Conservation (phyloP, 106 monocot genomes). For the Alisma plantagoaquatica region DNA sequence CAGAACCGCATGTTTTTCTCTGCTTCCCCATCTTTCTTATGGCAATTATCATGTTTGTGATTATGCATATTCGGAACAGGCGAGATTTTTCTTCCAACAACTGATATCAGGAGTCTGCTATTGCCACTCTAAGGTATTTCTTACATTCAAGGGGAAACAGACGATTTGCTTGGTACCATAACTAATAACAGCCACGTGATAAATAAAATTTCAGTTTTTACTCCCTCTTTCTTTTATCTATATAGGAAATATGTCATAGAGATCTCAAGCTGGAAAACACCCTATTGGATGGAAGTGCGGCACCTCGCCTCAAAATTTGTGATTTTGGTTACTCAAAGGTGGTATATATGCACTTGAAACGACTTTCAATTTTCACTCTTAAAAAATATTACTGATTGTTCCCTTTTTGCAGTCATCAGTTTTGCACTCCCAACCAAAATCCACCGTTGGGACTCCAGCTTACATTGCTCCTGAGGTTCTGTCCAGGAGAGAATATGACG, state of each 20-base stretch:
- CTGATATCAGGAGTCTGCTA: conserved; percentile 85
- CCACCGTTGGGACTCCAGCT: conserved; percentile 92
- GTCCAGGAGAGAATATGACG: conserved; percentile 73
- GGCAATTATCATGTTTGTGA: neutral
- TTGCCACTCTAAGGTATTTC: conserved; percentile 69
- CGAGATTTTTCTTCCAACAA: conserved; percentile 91
- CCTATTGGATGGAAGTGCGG: conserved; percentile 71
- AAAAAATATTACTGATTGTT: neutral
- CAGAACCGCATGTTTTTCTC: too few relatives aligned
- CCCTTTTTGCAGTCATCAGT: conserved; percentile 51
- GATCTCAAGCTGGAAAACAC: conserved; percentile 96
- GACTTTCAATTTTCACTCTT: neutral
- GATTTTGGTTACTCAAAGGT: conserved; percentile 98
- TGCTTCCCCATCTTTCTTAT: neutral
- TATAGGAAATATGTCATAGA: conserved; percentile 79
- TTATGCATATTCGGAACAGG: conserved; percentile 23
- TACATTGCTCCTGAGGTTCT: conserved; percentile 91
- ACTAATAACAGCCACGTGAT: too few relatives aligned
- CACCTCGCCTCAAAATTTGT: conserved; percentile 77
- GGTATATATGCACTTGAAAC: neutral
- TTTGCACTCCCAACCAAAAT: conserved; percentile 86
- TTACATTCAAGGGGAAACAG: too few relatives aligned
- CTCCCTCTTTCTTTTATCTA: conserved; percentile 6
- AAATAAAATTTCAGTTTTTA: too few relatives aligned
- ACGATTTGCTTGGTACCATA: too few relatives aligned